A percentile compares a stretch with the other conserved stretches of the same genome.
Evolutionary conservation across 1,284 basidiomycete species (phyloP).

Genomic region (Uromyces viciae-fabae): DNA sequence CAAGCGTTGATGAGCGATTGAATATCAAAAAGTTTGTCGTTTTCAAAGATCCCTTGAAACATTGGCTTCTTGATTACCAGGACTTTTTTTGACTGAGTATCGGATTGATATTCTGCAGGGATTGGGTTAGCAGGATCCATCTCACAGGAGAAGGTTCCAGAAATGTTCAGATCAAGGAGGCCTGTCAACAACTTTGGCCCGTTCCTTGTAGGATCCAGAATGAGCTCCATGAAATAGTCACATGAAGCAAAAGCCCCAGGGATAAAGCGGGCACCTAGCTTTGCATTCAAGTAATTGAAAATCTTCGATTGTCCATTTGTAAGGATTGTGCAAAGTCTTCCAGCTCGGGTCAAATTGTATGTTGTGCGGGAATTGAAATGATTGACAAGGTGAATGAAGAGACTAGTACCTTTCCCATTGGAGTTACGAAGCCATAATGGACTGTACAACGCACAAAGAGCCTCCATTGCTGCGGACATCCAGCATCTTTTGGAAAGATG

Average conservation of each 20-base stretch:
- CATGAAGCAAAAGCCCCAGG: not conserved
- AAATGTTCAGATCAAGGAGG: not conserved
- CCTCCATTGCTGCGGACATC: not conserved
- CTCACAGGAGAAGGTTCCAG: not conserved
- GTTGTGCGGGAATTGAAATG: not conserved
- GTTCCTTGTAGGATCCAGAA: not conserved
- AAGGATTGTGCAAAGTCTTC: not conserved
- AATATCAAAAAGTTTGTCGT: not conserved
- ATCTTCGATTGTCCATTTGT: not conserved
- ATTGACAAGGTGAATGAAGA: not conserved
- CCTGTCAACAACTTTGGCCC: no score
- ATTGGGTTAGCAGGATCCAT: not conserved
- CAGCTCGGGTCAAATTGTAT: not conserved
- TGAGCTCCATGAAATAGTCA: not conserved
- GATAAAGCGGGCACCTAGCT: not conserved
- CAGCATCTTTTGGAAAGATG: not conserved
- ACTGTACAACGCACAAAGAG: not conserved
- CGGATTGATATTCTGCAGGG: not conserved
- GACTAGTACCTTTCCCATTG: not conserved
- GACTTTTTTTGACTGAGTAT: not conserved
- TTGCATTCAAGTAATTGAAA: not conserved
- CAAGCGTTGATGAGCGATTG: not conserved
- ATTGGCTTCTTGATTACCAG: not conserved
- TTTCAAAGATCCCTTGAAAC: not conserved
- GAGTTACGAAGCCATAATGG: not conserved